Evolutionary conservation across 352 stramenopile species (phyloP), one percentile per base, ranked within the genome.

Genomic region (Pythium biforme): DNA sequence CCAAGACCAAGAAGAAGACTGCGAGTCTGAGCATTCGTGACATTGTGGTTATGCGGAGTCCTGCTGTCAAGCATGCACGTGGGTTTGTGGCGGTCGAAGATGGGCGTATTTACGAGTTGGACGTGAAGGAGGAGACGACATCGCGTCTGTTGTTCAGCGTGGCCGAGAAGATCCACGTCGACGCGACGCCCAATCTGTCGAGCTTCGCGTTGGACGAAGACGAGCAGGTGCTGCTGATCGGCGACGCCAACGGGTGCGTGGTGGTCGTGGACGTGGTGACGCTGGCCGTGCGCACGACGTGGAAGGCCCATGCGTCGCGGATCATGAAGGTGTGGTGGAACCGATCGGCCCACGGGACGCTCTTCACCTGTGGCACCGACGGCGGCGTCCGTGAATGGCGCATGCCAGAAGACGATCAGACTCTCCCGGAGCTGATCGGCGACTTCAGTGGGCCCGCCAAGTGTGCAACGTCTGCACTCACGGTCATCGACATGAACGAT

Each of bases 251-350:
- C 8, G 85, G 85, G 17, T 64, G 40, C 29, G 77, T 90, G 3
- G 66, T 67, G 27, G 61, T 92, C 17, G 58, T 94, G n/a, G 76
- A 81, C 9, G 63, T 71, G 26, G 64, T 55, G 11, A 80, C 66
- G 1, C 64, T 74, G 7, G 58, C 45, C 17, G 25, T 89, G 22
- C 48, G 62, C 20, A 55, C 57, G 46, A 69, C 55, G 1, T 92
- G 82, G 83, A 78, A 69, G 55, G 75, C 79, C 1, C 81, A 90
- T 55, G 25, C 49, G 1, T 76, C 76, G 10, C 77, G 85, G 4
- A 69, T 92, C 55, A 83, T 94, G 72, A 91, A 90, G 56, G 71
- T 94, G 31, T 86, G 80, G 75, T 92, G 83, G 80, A 56, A 80
- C 22, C 43, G 77, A 8, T 48, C 33, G 11, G 43, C 33, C 7